Evolutionary conservation across 306 rosid genomes (phyloP).

Genomic region (Trifolium fragiferum): DNA sequence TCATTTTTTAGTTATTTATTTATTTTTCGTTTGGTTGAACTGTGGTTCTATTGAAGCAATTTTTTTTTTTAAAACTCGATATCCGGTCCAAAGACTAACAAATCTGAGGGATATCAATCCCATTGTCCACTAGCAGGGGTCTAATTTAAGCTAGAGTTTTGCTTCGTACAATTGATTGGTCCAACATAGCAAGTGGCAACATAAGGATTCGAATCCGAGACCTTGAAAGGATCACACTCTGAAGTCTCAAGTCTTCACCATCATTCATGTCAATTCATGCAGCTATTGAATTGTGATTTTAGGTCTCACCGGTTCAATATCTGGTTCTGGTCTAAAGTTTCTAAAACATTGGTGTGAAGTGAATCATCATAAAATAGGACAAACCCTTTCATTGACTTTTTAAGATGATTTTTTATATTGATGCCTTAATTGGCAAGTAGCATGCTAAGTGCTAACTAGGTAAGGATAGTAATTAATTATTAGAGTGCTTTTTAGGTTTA

Average conservation of each 20-base stretch:
- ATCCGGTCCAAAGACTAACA: too few species aligned
- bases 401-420: slow-evolving; percentile 39
- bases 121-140: too few species aligned
- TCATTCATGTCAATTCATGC: too few species aligned
- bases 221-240: too few species aligned
- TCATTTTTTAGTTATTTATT: neutral
- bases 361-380: slow-evolving; percentile 33
- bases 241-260: too few species aligned
- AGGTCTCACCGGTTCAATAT: neutral
- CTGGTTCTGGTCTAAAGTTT: neutral
- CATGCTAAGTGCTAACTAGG: slow-evolving; percentile 34
- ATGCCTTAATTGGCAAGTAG: slow-evolving; percentile 41
- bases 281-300: neutral
- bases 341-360: neutral
- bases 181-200: too few species aligned
- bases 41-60: neutral
- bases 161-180: too few species aligned
- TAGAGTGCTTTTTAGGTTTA: slow-evolving; percentile 43
- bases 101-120: too few species aligned
- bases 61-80: too few species aligned
- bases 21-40: neutral
- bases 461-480: slow-evolving; percentile 33
- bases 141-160: too few species aligned
- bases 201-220: too few species aligned
- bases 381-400: slow-evolving; percentile 38